Percentiles rank a stretch among this genome's conserved stretches.
phyloP scores from a whole-genome alignment of 2,329 filamentous ascomycete species.

The Fusarium circinatum region DNA sequence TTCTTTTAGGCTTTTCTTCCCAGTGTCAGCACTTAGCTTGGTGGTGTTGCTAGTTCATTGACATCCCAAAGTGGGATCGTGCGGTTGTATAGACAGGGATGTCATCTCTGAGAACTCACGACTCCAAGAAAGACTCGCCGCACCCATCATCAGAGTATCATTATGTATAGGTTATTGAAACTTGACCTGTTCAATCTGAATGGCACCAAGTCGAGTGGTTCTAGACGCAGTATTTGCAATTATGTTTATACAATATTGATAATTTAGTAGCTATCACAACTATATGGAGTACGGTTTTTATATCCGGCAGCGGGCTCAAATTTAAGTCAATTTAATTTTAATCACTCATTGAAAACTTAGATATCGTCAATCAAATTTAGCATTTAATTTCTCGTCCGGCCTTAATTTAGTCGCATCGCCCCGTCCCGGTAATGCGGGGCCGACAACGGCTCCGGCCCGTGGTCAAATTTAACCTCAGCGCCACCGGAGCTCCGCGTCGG shows the following conservation, averaged over 20 bases:
- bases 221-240: neutral
- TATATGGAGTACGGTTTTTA: neutral
- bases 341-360: neutral
- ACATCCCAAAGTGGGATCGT: slow-evolving; percentile 20
- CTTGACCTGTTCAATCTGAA: neutral
- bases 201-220: too few species aligned
- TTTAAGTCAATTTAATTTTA: neutral
- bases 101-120: neutral
- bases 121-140: neutral
- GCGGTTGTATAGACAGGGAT: slow-evolving; percentile 18
- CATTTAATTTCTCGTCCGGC: neutral
- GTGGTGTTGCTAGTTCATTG: slow-evolving; percentile 26
- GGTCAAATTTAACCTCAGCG: slow-evolving; percentile 15
- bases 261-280: neutral
- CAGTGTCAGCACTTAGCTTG: slow-evolving; percentile 17
- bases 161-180: too few species aligned
- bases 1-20: slow-evolving; percentile 1
- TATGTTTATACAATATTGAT: neutral
- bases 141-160: neutral
- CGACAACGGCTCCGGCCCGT: slow-evolving; percentile 1
- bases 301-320: neutral
- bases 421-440: slow-evolving; percentile 19
- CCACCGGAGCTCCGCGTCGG: neutral
- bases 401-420: slow-evolving; percentile 7
- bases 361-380: neutral